Percentiles rank a stretch among this genome's conserved stretches.
These are phyloP conservation scores for Piromyces finnis DNA, from an alignment of 192 early-diverging fungal genomes.

Conservation along the genomic window DNA sequence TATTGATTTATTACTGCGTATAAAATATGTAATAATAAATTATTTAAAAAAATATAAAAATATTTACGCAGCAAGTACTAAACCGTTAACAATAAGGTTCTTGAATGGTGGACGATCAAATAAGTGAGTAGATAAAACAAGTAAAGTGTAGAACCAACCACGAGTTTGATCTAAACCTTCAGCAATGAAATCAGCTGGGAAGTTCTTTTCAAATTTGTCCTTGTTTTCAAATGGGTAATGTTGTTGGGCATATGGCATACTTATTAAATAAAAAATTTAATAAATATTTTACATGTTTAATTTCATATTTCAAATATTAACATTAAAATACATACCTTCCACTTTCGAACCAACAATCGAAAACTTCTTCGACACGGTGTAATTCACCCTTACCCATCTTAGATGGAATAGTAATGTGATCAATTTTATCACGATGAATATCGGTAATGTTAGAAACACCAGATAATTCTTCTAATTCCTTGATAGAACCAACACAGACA, in stretches of 20 bases:
- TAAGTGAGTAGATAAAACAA: slow-evolving; percentile 90
- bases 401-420: slow-evolving; percentile 92
- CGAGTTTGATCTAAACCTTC: slow-evolving; percentile 98
- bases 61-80: slow-evolving; percentile 67
- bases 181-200: slow-evolving; percentile 99
- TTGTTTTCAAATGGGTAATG: slow-evolving; percentile 99
- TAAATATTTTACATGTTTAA: not conserved
- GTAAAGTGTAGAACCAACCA: slow-evolving; percentile 98
- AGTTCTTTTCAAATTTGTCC: slow-evolving; percentile 62
- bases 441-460: slow-evolving; percentile 74
- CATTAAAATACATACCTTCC: slow-evolving; percentile 14
- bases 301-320: too few species aligned
- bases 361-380: slow-evolving; percentile 81
- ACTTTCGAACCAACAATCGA: slow-evolving; percentile 99
- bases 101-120: slow-evolving; percentile 89
- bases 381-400: slow-evolving; percentile 67
- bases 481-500: slow-evolving; percentile 78
- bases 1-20: too few species aligned
- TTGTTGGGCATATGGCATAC: slow-evolving; percentile 98
- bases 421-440: slow-evolving; percentile 89
- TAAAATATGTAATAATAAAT: not conserved
- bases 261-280: slow-evolving; percentile 3
- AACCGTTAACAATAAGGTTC: slow-evolving; percentile 93
- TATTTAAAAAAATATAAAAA: not conserved
- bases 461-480: slow-evolving; percentile 72